Base-by-base conservation (phyloP, 1,284 basidiomycete species). In the Rhizopogon parksii region DNA sequence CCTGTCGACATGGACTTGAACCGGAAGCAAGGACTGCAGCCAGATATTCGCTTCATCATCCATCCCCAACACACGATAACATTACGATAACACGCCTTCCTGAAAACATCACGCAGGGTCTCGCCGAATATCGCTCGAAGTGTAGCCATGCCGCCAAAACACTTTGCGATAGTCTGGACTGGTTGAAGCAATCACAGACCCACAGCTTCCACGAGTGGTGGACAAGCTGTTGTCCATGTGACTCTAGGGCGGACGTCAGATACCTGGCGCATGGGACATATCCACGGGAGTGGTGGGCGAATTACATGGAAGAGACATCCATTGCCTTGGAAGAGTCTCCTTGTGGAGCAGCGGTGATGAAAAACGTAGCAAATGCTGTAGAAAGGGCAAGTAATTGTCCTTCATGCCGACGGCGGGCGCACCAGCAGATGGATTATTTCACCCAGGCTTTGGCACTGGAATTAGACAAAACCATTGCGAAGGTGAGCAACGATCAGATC, bases 251-350 rank as follows among this genome's bases (percentile, higher is more conserved):
- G 11, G 62, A 63, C 14, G 6, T 43, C 5, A 57, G 61, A 19
- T 67, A 61, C 56, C 4, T 63, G 50, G 55, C 62, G 45, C 56
- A 65, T 32, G 54, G 60, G 4, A 42, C 51, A 6, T 67, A 67
- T 34, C 61, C 63, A 12, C 55, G 65, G 45, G 60, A 59, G 34
- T 67, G 63, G 65, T 67, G 55, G 63, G 65, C 49, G 14, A 64
- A 64, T 38, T 65, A 62, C 49, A 61, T 65, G 58, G 65, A 65
- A 1, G 61, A 62, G 48, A 64, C 57, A 6, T 32, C 61, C 19
- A 47, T 30, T 7, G 45, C 40, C 36, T 38, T 65, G 11, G 48
- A 53, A 35, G 55, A 61, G 46, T 63, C 56, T 4, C 63, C 65
- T 8, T 67, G 63, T 38, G 51, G 56, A 12, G 24, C 50, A 17